Evolutionary conservation across 169 alveolate species (phyloP).

Genomic region (Cryptosporidium ubiquitum): DNA sequence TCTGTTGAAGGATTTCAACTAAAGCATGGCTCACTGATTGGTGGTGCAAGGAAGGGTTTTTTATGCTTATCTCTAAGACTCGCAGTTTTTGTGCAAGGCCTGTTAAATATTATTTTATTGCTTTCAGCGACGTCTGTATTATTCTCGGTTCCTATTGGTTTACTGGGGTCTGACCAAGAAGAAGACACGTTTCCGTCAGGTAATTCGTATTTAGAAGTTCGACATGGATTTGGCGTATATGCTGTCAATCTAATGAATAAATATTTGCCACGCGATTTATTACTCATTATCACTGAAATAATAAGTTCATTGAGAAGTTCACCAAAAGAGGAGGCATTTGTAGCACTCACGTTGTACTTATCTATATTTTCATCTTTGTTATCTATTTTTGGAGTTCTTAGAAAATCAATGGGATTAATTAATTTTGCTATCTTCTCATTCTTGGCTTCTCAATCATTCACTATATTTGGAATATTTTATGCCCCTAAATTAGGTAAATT

Average conservation of each 20-base stretch:
- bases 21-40: slow-evolving; percentile 70
- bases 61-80: slow-evolving; percentile 51
- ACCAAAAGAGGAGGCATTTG: background rate
- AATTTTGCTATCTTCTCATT: slow-evolving; percentile 28
- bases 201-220: background rate
- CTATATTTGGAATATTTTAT: slow-evolving; percentile 24
- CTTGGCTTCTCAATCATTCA: background rate
- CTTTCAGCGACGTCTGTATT: background rate
- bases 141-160: slow-evolving; percentile 17
- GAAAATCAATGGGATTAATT: slow-evolving; percentile 29
- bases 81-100: slow-evolving; percentile 36
- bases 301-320: slow-evolving; percentile 21
- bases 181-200: background rate
- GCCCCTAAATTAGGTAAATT: slow-evolving; percentile 14
- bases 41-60: slow-evolving; percentile 73
- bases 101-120: background rate
- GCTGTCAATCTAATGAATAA: background rate
- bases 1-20: slow-evolving; percentile 61
- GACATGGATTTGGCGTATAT: background rate
- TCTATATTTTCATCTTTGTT: slow-evolving; percentile 8
- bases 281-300: background rate
- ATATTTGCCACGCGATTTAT: background rate
- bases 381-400: slow-evolving; percentile 32
- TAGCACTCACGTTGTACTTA: background rate
- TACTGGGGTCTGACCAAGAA: background rate